These are phyloP conservation scores for Pseudocercospora eumusae DNA, from an alignment of 2,329 filamentous ascomycete genomes.

Conservation along the genomic window DNA sequence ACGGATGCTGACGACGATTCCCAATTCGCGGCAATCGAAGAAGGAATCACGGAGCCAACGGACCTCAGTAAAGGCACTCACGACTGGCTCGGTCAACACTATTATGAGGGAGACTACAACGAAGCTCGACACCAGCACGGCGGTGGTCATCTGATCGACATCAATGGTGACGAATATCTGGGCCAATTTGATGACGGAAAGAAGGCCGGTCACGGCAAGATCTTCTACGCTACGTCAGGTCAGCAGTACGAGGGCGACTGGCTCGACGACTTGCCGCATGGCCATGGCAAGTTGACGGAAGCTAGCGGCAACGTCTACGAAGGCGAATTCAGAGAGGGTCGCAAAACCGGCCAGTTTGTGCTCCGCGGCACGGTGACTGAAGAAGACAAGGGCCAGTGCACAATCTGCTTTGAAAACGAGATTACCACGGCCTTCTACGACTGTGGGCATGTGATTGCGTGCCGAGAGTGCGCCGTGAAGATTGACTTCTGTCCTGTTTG, in stretches of 20 bases:
- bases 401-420: conserved; percentile 63
- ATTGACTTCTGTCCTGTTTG: conserved; percentile 64
- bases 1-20: conserved; percentile 31
- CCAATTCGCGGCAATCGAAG: conserved; percentile 12
- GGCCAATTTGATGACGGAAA: conserved; percentile 57
- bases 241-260: conserved; percentile 62
- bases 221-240: conserved; percentile 62
- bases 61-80: conserved; percentile 43
- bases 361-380: conserved; percentile 64
- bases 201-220: conserved; percentile 58
- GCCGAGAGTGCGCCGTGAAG: conserved; percentile 59
- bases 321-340: conserved; percentile 62
- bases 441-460: conserved; percentile 65
- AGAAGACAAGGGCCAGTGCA: conserved; percentile 60
- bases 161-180: conserved; percentile 57
- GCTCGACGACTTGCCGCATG: conserved; percentile 64
- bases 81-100: conserved; percentile 58
- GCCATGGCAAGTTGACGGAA: conserved; percentile 59
- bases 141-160: conserved; percentile 55
- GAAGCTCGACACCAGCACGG: conserved; percentile 56
- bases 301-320: conserved; percentile 62
- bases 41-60: conserved; percentile 42
- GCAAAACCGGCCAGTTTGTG: conserved; percentile 62
- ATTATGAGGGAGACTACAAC: conserved; percentile 56
- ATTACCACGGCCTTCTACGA: conserved; percentile 63